phyloP scores from a whole-genome alignment of 2,329 filamentous ascomycete species.

The Penicillium olsonii region DNA sequence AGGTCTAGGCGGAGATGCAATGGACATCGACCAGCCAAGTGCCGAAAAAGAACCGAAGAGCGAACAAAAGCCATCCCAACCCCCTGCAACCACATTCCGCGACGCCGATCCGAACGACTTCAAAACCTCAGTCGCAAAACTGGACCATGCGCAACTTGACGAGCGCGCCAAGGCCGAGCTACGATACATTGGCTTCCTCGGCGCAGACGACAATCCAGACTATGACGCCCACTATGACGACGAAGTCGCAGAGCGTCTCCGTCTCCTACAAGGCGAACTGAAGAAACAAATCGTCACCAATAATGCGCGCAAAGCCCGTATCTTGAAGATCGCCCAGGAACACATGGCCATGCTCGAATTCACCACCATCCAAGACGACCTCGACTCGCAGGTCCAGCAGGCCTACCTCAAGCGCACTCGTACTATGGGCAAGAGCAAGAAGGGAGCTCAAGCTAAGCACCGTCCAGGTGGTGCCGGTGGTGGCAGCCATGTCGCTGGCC shows the following conservation, averaged over 20 bases:
- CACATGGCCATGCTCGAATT: slow-evolving; percentile 97
- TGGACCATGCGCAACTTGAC: slow-evolving; percentile 85
- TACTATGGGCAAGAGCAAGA: slow-evolving; percentile 91
- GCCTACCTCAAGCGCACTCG: slow-evolving; percentile 95
- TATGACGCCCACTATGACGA: slow-evolving; percentile 92
- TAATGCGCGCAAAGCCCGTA: slow-evolving; percentile 81
- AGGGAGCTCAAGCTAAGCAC: slow-evolving; percentile 67
- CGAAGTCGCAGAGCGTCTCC: slow-evolving; percentile 86
- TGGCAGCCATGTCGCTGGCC: slow-evolving; percentile 58
- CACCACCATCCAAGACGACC: slow-evolving; percentile 91
- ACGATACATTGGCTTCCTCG: slow-evolving; percentile 83
- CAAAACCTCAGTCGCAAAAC: slow-evolving; percentile 75
- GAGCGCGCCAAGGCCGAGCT: slow-evolving; percentile 90
- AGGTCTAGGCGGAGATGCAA: slow-evolving; percentile 48
- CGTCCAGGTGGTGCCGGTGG: slow-evolving; percentile 69
- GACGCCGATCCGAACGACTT: slow-evolving; percentile 75
- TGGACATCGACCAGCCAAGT: slow-evolving; percentile 52
- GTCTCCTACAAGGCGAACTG: slow-evolving; percentile 78
- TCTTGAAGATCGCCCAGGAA: slow-evolving; percentile 85
- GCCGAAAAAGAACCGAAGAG: slow-evolving; percentile 41
- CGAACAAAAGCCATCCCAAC: slow-evolving; percentile 48
- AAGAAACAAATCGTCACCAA: slow-evolving; percentile 84
- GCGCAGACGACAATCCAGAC: slow-evolving; percentile 68
- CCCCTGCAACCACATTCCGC: slow-evolving; percentile 76
- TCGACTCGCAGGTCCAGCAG: slow-evolving; percentile 90